Percentiles rank a stretch among this genome's conserved stretches.
These are phyloP conservation scores for Teunomyces gatunensis DNA, from an alignment of 805 yeast genomes.

Conservation along the genomic window DNA sequence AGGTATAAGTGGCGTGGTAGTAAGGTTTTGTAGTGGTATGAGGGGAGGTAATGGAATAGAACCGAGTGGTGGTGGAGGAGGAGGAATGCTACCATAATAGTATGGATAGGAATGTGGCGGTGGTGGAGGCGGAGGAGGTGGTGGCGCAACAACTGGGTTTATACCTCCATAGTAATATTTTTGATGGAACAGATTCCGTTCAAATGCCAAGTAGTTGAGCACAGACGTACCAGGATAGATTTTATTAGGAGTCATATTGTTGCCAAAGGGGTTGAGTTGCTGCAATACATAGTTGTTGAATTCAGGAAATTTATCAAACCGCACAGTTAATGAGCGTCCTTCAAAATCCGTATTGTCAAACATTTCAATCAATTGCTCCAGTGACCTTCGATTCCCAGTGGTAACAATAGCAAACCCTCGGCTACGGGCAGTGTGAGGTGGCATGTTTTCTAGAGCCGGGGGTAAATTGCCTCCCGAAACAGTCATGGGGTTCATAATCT, in stretches of 20 bases:
- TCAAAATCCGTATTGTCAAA: conserved; percentile 56
- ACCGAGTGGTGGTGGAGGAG: neutral
- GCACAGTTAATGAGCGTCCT: conserved; percentile 59
- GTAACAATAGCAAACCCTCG: conserved; percentile 68
- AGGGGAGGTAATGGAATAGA: neutral
- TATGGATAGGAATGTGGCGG: conserved; percentile 8
- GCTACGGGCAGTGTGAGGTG: conserved; percentile 10
- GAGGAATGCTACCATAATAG: conserved; percentile 6
- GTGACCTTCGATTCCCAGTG: conserved; percentile 45
- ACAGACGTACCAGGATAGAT: conserved; percentile 10
- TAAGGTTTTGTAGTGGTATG: conserved; percentile 1
- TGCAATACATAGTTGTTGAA: conserved; percentile 31
- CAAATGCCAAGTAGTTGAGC: conserved; percentile 26
- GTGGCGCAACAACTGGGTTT: neutral
- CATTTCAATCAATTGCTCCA: conserved; percentile 45
- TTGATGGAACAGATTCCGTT: conserved; percentile 31
- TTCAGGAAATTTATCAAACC: conserved; percentile 56
- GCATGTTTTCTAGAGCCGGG: neutral
- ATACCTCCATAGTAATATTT: conserved; percentile 25
- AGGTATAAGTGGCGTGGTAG: conserved; percentile 1
- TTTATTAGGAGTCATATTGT: conserved; percentile 2
- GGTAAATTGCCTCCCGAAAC: neutral
- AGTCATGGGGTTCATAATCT: neutral
- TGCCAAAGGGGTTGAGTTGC: conserved; percentile 15
- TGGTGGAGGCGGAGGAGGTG: neutral